phyloP scores from a whole-genome alignment of 1,284 basidiomycete genomes.

The Ganoderma lucidum region DNA sequence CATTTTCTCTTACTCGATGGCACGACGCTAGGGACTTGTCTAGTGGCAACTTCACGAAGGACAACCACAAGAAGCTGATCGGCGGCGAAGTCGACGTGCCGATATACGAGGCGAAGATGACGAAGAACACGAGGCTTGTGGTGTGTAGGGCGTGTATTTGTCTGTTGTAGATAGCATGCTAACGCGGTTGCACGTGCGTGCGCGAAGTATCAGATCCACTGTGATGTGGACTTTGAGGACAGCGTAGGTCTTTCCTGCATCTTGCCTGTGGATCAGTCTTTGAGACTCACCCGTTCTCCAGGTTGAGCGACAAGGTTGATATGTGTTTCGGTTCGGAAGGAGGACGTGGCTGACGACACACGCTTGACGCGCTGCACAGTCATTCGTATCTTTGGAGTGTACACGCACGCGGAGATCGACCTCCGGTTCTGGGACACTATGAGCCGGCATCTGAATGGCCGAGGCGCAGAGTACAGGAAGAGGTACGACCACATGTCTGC shows the following conservation, averaged over 20 bases:
- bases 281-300: constrained; percentile 5
- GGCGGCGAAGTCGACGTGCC: constrained; percentile 53
- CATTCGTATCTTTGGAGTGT: constrained; percentile 68
- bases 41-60: constrained; percentile 69
- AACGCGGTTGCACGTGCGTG: not conserved
- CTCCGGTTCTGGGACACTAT: constrained; percentile 63
- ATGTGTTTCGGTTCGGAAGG: not conserved
- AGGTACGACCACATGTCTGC: constrained; percentile 43
- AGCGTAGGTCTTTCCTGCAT: constrained; percentile 46
- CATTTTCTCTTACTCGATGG: not conserved
- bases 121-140: constrained; percentile 62
- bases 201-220: constrained; percentile 69
- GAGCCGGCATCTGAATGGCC: constrained; percentile 56
- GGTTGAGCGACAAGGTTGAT: constrained; percentile 63
- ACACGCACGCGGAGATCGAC: constrained; percentile 66
- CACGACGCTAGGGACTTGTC: constrained; percentile 61
- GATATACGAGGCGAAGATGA: constrained; percentile 76
- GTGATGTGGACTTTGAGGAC: constrained; percentile 57
- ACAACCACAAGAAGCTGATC: constrained; percentile 72
- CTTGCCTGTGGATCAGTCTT: not conserved
- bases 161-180: not conserved
- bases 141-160: constrained; percentile 44
- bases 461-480: constrained; percentile 60
- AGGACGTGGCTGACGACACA: not conserved
- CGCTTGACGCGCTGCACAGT: constrained; percentile 42